Evolutionary conservation across 192 early-diverging fungal genomes (phyloP), one percentile per base, ranked within the genome.

Genomic region (Coemansia sp.): DNA sequence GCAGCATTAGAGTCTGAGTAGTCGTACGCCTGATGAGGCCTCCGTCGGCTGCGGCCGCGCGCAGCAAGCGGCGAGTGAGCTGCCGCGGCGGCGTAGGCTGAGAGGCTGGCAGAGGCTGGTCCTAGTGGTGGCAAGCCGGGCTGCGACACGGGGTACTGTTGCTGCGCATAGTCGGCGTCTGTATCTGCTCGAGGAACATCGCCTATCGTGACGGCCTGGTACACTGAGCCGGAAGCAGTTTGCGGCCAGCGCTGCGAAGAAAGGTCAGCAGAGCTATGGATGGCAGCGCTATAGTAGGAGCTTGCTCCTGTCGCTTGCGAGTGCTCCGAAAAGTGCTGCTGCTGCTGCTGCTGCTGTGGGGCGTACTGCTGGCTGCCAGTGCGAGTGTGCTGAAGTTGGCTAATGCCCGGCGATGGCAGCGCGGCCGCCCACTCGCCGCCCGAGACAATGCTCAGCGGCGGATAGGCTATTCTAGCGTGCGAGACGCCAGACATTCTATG

Each of bases 71-170:
- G 74, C 36, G 70, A 70, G 41, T 64, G 70, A n/a, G 27, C 31
- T 3, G 47, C 57, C 0, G 65, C 57, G 2, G 65, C 15, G 17
- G 65, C 60, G 37, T 82, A 76, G 24, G 64, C 56, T 6, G 72
- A 54, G 8, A 74, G 72, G 14, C 62, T 46, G 19, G 62, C 71
- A 24, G 79, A 65, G 29, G 66, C 70, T 8, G 79, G 67, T 10
- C 70, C 74, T 14, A 65, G 25, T 24, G 79, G 79, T 10, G 79
- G 79, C 20, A 76, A 56, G 12, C 79, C 74, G 11, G 79, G 67
- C 60, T 76, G 79, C 8, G 74, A 82, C 20, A 76, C 67, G 1
- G 79, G 70, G 27, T 82, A 73, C 35, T 54, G 8, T 47, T 76
- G 8, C 60, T 76, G 79, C 20, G 69, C 38, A 25, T 49, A 6